Base-by-base conservation (phyloP, 1,284 basidiomycete species). In the Microstroma glucosiphilum region DNA sequence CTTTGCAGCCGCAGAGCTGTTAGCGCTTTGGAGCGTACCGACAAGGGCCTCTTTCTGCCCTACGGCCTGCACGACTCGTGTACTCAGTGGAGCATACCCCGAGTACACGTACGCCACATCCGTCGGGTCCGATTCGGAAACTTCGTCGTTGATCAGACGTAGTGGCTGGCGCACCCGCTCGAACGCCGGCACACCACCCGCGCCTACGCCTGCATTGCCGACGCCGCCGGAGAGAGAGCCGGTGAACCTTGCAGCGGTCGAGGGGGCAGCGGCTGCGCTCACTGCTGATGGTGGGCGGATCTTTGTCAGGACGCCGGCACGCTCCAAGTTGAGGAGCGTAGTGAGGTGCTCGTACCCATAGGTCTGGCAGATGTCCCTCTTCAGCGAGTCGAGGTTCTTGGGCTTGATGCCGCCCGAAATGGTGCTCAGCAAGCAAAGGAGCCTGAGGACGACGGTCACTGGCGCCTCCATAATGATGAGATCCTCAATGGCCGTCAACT, bases 81-180 rank as follows among this genome's bases (percentile, higher is more conserved):
- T 81, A 72, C 89, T 91, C 66, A 97, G 85, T 12, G 96, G 96
- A 1, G 96, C 93, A 79, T 93, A 98, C 9, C 96, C 96, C 0
- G 92, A 96, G 82, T 96, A 98, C 43, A 91, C 90, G 80, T 91
- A 98, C 64, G 90, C 88, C 74, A 97, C 89, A 80, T 99, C 96
- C 75, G 89, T 89, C 70, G 94, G 92, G 17, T 77, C 70, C 0
- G 79, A 74, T 67, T 86, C 85, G 70, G 87, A 88, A 60, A 83
- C 81, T 60, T 96, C 93, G 76, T 98, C 94, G 68, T 96, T 91
- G 42, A 97, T 84, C 23, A 98, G 85, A 26, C 90, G 86, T n/a
- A 98, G 83, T 0, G 88, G 86, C 80, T 92, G 93, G 58, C 92
- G 86, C 21, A 93, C 81, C 6, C 83, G 73, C 1, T 84, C 75